phyloP scores from a whole-genome alignment of 768 basidiomycete species.

The Phanerodontia chrysosporium region DNA sequence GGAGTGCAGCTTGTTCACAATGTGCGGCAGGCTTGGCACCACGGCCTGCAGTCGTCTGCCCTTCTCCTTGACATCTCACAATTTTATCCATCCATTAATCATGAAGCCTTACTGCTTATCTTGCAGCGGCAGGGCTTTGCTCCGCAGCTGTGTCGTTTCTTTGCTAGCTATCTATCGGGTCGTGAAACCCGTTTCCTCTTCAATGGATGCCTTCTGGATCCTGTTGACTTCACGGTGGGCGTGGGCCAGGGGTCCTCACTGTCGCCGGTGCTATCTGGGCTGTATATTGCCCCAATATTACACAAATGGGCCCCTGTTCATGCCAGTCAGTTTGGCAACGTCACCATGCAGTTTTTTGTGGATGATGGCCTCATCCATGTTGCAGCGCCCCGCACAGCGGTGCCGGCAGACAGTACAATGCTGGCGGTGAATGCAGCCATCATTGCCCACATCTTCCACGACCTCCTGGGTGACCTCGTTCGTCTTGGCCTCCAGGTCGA shows the following conservation, averaged over 20 bases:
- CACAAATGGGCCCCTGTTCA: conserved; percentile 6
- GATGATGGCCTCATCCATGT: conserved; percentile 13
- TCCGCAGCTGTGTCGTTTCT: conserved; percentile 4
- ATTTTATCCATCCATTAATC: conserved; percentile 16
- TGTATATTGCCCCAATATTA: conserved; percentile 12
- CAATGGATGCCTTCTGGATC: neutral
- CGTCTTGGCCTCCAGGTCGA: conserved; percentile 10
- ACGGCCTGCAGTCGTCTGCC: neutral
- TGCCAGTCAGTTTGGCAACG: too few relatives aligned
- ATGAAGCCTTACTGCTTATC: neutral
- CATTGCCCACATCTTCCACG: neutral
- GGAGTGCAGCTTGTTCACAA: conserved; percentile 11
- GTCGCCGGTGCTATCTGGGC: conserved; percentile 12
- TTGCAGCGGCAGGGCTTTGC: conserved; percentile 11
- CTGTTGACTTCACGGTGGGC: conserved; percentile 1
- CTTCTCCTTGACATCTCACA: conserved; percentile 13
- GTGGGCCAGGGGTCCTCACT: conserved; percentile 17
- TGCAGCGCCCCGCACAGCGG: neutral
- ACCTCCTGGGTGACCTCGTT: neutral
- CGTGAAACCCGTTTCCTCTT: conserved; percentile 8
- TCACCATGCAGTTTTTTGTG: conserved; percentile 11
- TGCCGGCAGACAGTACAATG: neutral
- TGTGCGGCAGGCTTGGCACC: neutral
- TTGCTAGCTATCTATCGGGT: conserved; percentile 7
- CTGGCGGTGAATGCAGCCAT: neutral